Evolutionary conservation across 1,139 yeast genomes (phyloP).

Genomic region (Kodamaea sp.): DNA sequence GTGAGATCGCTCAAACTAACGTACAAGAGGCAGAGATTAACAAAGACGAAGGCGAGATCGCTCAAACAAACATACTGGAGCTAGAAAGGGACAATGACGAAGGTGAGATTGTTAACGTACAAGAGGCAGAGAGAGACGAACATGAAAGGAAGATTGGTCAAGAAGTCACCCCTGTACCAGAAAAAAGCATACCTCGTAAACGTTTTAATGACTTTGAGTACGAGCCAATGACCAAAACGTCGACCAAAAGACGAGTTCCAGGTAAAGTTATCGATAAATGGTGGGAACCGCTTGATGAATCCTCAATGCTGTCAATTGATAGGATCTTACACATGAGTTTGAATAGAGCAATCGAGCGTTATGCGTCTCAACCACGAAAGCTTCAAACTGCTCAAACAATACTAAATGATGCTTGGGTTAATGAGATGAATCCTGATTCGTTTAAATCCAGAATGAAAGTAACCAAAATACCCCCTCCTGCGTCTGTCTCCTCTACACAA

Average conservation of each 20-base stretch:
- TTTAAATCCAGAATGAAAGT: slow-evolving; percentile 29
- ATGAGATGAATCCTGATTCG: slow-evolving; percentile 21
- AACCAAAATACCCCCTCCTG: slow-evolving; percentile 35
- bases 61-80: background rate
- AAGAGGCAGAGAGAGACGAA: too few relatives aligned
- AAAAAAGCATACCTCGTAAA: background rate
- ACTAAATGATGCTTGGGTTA: slow-evolving; percentile 32
- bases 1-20: background rate
- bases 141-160: background rate
- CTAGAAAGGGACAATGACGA: too few relatives aligned
- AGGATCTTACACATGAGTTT: slow-evolving; percentile 30
- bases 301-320: slow-evolving; percentile 22
- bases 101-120: background rate
- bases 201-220: background rate
- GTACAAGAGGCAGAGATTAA: background rate
- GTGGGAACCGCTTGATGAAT: slow-evolving; percentile 32
- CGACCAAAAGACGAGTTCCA: slow-evolving; percentile 21
- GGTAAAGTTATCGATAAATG: slow-evolving; percentile 31
- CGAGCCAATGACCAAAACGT: slow-evolving; percentile 9
- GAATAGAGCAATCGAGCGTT: slow-evolving; percentile 30
- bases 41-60: background rate
- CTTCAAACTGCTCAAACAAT: slow-evolving; percentile 27
- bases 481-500: slow-evolving; percentile 16
- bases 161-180: background rate
- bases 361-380: slow-evolving; percentile 16